Evolutionary conservation across 1,284 basidiomycete species (phyloP).

Genomic region (Albatrellus sp.): DNA sequence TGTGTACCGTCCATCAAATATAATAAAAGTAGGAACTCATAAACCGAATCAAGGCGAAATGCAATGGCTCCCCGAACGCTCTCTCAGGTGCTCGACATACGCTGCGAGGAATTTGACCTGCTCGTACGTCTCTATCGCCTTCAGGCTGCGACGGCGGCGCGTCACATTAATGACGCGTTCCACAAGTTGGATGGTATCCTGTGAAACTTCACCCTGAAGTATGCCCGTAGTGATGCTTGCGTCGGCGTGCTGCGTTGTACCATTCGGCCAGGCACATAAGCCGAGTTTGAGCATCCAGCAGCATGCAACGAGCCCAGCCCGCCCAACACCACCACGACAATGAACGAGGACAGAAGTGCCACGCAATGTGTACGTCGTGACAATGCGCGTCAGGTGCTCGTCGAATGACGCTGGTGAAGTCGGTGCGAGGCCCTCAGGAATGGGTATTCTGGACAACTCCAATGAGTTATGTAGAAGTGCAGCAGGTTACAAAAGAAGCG

Average conservation of each 20-base stretch:
- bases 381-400: constrained; percentile 56
- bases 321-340: constrained; percentile 90
- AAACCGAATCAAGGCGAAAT: no score
- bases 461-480: not conserved
- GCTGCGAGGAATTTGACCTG: constrained; percentile 80
- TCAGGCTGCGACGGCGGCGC: constrained; percentile 63
- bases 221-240: not conserved
- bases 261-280: constrained; percentile 55
- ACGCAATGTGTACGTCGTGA: constrained; percentile 63
- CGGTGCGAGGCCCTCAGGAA: constrained; percentile 85
- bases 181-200: constrained; percentile 51
- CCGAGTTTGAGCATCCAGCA: constrained; percentile 92
- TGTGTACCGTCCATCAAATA: no score
- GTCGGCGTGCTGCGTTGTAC: constrained; percentile 11
- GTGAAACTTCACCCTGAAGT: constrained; percentile 18
- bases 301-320: constrained; percentile 87
- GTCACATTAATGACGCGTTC: constrained; percentile 67
- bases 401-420: constrained; percentile 56
- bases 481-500: constrained; percentile 9
- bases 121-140: constrained; percentile 86
- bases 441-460: constrained; percentile 45
- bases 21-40: no score
- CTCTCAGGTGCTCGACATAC: constrained; percentile 56
- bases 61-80: not conserved
- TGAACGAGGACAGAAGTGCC: constrained; percentile 78